phyloP scores from a whole-genome alignment of 371 early-diverging fungal species.

The Nosema granulosis region DNA sequence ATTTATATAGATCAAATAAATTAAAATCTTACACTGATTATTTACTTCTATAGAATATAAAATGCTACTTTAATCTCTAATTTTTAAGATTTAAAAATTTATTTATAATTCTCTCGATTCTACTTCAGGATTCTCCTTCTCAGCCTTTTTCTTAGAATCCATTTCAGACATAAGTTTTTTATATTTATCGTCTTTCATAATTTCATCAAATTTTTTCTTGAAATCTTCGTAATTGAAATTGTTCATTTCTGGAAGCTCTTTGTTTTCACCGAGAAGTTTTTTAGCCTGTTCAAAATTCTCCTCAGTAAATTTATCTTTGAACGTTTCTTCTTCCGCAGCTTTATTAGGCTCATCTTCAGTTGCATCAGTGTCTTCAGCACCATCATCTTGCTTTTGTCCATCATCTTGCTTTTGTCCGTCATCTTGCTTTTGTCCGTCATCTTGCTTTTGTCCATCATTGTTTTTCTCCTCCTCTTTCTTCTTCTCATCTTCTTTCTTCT shows the following conservation, averaged over 20 bases:
- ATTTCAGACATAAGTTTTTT: not conserved
- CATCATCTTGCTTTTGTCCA: not conserved
- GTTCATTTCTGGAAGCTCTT: not conserved
- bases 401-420: not conserved
- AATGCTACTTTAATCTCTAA: no score
- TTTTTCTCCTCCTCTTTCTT: constrained; percentile 6
- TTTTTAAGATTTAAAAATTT: no score
- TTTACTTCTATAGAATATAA: no score
- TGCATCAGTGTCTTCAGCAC: not conserved
- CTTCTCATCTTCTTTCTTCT: not conserved
- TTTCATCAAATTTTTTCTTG: not conserved
- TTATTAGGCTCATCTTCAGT: not conserved
- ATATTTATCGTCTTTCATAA: constrained; percentile 17
- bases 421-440: not conserved
- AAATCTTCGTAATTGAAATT: constrained; percentile 9
- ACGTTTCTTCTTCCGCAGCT: not conserved
- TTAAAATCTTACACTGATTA: no score
- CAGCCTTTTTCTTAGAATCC: not conserved
- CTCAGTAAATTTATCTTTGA: not conserved
- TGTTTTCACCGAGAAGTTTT: not conserved
- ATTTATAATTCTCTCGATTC: not conserved
- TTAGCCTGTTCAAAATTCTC: not conserved
- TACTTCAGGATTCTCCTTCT: not conserved
- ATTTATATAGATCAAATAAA: no score
- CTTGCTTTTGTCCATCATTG: not conserved